Conservation (phyloP, 306 rosid genomes). For the Oxytropis ochrocephala region DNA sequence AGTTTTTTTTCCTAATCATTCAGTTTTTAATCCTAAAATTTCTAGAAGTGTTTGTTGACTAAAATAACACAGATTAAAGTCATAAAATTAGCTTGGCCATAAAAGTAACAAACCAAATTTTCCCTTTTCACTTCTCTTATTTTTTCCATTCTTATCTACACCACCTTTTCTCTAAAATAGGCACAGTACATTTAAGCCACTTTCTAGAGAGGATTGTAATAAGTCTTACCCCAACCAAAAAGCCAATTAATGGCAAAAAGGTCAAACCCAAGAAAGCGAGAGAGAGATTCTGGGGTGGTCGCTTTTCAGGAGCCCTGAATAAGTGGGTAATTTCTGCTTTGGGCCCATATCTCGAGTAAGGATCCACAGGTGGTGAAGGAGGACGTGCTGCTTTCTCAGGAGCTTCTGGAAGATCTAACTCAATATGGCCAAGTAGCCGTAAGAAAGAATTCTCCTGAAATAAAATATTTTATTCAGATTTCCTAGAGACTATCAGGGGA, state of each 20-base stretch:
- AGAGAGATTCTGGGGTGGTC: conserved; percentile 78
- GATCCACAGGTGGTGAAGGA: conserved; percentile 66
- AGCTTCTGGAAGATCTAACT: conserved; percentile 93
- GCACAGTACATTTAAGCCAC: neutral
- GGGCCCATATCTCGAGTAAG: conserved; percentile 71
- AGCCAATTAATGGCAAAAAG: conserved; percentile 67
- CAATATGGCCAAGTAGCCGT: conserved; percentile 57
- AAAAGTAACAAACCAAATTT: neutral
- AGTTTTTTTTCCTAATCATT: neutral
- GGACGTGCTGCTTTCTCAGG: conserved; percentile 86
- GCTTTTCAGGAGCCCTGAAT: conserved; percentile 90
- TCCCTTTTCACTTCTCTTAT: neutral
- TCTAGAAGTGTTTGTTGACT: neutral
- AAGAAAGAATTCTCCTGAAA: conserved; percentile 94
- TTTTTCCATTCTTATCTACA: neutral
- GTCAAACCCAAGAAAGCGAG: conserved; percentile 74
- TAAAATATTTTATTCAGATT: conserved; percentile 20
- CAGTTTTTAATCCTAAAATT: neutral
- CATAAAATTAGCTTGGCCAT: neutral
- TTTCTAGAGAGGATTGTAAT: neutral
- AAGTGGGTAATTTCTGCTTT: conserved; percentile 80
- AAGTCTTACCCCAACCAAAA: conserved; percentile 84
- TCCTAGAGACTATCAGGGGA: neutral
- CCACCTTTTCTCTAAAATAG: neutral
- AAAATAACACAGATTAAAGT: neutral